phyloP scores from a whole-genome alignment of 2,329 filamentous ascomycete species.

The Pseudopithomyces maydicus region DNA sequence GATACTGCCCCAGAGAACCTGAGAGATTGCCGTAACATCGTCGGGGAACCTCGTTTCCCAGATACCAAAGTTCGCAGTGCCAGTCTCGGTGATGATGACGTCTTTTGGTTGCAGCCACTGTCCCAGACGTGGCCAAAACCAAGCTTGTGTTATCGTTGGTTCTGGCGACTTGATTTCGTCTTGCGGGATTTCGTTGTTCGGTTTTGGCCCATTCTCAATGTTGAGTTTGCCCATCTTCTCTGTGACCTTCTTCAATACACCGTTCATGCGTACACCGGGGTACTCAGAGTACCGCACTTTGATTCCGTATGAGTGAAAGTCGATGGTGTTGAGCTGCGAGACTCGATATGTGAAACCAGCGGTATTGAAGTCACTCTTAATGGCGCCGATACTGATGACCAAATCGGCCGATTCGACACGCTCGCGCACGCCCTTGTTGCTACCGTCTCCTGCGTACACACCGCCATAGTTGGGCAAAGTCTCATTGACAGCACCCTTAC shows the following conservation, averaged over 20 bases:
- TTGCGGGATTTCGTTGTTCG: slow-evolving; percentile 57
- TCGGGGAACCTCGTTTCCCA: slow-evolving; percentile 82
- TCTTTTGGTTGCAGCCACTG: slow-evolving; percentile 74
- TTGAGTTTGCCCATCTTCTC: slow-evolving; percentile 63
- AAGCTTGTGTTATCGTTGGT: slow-evolving; percentile 67
- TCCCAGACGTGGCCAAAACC: slow-evolving; percentile 78
- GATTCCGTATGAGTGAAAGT: slow-evolving; percentile 76
- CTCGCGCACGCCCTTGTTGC: slow-evolving; percentile 66
- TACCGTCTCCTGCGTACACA: slow-evolving; percentile 82
- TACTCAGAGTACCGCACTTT: slow-evolving; percentile 80
- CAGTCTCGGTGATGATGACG: slow-evolving; percentile 84
- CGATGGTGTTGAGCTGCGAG: slow-evolving; percentile 76
- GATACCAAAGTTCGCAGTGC: slow-evolving; percentile 86
- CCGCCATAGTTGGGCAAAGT: slow-evolving; percentile 76
- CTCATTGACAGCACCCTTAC: slow-evolving; percentile 83
- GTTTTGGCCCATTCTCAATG: slow-evolving; percentile 57
- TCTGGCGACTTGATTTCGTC: slow-evolving; percentile 36
- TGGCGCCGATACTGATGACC: slow-evolving; percentile 70
- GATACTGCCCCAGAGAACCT: slow-evolving; percentile 74
- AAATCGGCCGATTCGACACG: slow-evolving; percentile 72
- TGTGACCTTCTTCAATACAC: slow-evolving; percentile 74
- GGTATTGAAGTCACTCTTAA: slow-evolving; percentile 81
- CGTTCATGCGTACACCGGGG: slow-evolving; percentile 76
- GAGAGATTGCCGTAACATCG: slow-evolving; percentile 78
- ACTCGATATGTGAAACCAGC: slow-evolving; percentile 82